Evolutionary conservation across 2,329 filamentous ascomycete genomes (phyloP).

Genomic region (Fusarium dlaminii): DNA sequence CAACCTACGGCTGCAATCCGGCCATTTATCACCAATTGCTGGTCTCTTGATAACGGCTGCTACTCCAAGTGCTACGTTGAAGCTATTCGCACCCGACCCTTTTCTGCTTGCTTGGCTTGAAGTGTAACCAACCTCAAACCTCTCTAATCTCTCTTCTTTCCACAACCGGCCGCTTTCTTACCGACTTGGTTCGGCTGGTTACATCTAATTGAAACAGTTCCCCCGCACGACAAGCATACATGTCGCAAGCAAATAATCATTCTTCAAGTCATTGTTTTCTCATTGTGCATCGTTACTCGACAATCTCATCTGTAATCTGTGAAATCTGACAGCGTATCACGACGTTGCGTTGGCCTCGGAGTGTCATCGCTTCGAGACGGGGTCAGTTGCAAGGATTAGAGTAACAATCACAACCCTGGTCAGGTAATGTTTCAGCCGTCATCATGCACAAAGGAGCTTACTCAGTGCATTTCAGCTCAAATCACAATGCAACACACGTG

Average conservation of each 20-base stretch:
- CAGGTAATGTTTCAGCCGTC: not conserved
- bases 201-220: slow-evolving; percentile 16
- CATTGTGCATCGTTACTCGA: slow-evolving; percentile 8
- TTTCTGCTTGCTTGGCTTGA: not conserved
- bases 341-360: slow-evolving; percentile 11
- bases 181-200: slow-evolving; percentile 4
- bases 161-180: not conserved
- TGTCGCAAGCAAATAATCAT: slow-evolving; percentile 1
- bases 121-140: slow-evolving; percentile 13
- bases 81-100: slow-evolving; percentile 16
- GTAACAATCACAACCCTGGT: not conserved
- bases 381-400: not conserved
- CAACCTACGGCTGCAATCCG: slow-evolving; percentile 27
- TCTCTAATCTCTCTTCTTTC: not conserved
- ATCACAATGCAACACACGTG: not conserved
- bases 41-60: slow-evolving; percentile 10
- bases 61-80: slow-evolving; percentile 19
- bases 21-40: slow-evolving; percentile 27
- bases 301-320: not conserved
- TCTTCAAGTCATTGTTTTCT: not conserved
- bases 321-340: slow-evolving; percentile 11
- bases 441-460: not conserved
- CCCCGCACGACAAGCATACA: slow-evolving; percentile 6
- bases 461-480: not conserved
- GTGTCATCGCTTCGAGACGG: not conserved